phyloP scores from a whole-genome alignment of 2,329 filamentous ascomycete genomes.

The Colletotrichum theobromicola region DNA sequence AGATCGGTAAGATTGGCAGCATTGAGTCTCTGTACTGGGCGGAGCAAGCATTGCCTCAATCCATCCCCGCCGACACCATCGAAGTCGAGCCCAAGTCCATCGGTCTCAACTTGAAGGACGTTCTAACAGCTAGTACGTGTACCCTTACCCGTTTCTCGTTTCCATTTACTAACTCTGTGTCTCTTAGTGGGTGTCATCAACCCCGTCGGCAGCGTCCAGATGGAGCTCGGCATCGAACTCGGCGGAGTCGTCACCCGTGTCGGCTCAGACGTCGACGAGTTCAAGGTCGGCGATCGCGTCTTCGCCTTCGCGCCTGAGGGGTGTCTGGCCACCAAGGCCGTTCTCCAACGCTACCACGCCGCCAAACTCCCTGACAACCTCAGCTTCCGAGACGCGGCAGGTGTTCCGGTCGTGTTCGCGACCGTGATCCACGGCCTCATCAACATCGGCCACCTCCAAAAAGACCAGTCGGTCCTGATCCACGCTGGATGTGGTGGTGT shows the following conservation, averaged over 20 bases:
- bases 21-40: background rate
- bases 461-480: constrained; percentile 26
- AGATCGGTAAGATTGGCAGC: background rate
- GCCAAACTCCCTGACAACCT: constrained; percentile 32
- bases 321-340: background rate
- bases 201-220: background rate
- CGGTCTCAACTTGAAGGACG: background rate
- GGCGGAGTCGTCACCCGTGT: constrained; percentile 26
- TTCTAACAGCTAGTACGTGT: background rate
- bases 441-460: constrained; percentile 22
- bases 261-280: constrained; percentile 20
- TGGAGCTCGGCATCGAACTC: constrained; percentile 17
- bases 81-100: background rate
- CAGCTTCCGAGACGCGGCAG: constrained; percentile 30
- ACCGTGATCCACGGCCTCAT: constrained; percentile 31
- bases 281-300: constrained; percentile 29
- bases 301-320: constrained; percentile 11
- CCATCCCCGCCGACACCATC: background rate
- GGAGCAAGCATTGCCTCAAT: background rate
- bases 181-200: background rate
- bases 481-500: background rate
- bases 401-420: constrained; percentile 31
- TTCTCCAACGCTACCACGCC: background rate
- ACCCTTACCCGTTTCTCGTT: background rate
- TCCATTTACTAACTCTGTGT: background rate